These are phyloP conservation scores for Aspergillus spinulosporus DNA, from an alignment of 2,329 filamentous ascomycete species.

Conservation along the genomic window DNA sequence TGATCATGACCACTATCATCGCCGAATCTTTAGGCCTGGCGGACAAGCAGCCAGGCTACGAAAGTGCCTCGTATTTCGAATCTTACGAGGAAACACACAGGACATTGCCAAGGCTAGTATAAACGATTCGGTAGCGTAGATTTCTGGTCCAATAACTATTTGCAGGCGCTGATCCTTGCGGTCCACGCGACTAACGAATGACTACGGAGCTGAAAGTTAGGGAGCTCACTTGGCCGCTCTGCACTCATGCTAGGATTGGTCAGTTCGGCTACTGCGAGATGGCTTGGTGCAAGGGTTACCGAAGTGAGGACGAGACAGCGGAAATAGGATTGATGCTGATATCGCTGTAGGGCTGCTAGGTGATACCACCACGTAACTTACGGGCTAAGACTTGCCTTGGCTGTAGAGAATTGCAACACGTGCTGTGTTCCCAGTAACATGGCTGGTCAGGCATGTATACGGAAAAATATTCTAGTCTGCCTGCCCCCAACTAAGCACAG, in stretches of 20 bases:
- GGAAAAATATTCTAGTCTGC: not conserved
- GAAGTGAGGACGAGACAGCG: not conserved
- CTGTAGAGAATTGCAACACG: not conserved
- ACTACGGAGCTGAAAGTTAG: not conserved
- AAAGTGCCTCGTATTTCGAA: no score
- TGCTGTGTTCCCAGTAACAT: not conserved
- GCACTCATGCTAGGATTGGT: not conserved
- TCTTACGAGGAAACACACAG: not conserved
- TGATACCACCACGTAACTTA: not conserved
- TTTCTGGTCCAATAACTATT: not conserved
- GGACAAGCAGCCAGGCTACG: no score
- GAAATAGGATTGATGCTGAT: not conserved
- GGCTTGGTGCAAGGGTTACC: not conserved
- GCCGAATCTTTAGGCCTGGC: no score
- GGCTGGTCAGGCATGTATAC: not conserved
- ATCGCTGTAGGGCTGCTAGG: not conserved
- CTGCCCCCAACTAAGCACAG: no score
- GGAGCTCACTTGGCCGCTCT: constrained; percentile 3
- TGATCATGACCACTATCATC: not conserved
- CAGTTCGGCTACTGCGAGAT: no score
- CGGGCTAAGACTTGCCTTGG: not conserved
- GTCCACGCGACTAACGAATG: constrained; percentile 21
- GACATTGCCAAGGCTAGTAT: not conserved
- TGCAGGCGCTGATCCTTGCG: constrained; percentile 23
- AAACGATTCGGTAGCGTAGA: not conserved